A percentile compares a stretch with the other conserved stretches of the same genome.
phyloP scores from a whole-genome alignment of 2,329 filamentous ascomycete genomes.

The Epichloe uncinata region DNA sequence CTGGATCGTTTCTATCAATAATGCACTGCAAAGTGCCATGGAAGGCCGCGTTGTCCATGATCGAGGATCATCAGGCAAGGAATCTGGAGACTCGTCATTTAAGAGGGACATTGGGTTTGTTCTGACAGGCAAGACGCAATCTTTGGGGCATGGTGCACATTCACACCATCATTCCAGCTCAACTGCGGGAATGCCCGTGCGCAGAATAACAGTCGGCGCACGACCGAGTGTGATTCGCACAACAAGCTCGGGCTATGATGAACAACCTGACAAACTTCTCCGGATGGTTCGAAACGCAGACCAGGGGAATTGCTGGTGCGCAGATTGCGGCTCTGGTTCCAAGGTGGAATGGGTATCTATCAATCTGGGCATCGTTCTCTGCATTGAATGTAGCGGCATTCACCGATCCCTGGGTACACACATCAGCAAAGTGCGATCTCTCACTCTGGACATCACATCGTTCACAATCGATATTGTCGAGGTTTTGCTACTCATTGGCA shows the following conservation, averaged over 20 bases:
- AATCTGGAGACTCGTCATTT: slow-evolving; percentile 40
- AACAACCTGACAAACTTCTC: slow-evolving; percentile 73
- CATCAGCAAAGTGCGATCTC: slow-evolving; percentile 90
- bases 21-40: slow-evolving; percentile 88
- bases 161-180: slow-evolving; percentile 32
- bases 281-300: slow-evolving; percentile 81
- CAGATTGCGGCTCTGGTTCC: slow-evolving; percentile 79
- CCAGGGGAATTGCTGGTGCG: slow-evolving; percentile 85
- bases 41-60: slow-evolving; percentile 59
- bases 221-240: slow-evolving; percentile 60
- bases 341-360: slow-evolving; percentile 99
- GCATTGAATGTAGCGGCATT: slow-evolving; percentile 96
- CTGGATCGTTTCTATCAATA: slow-evolving; percentile 95
- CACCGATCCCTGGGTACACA: slow-evolving; percentile 93
- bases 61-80: slow-evolving; percentile 27
- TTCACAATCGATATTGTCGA: slow-evolving; percentile 97
- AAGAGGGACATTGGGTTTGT: slow-evolving; percentile 85
- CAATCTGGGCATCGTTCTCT: slow-evolving; percentile 89
- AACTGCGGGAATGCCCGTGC: slow-evolving; percentile 47
- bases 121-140: slow-evolving; percentile 81
- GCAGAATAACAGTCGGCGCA: slow-evolving; percentile 84
- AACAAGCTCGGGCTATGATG: slow-evolving; percentile 60
- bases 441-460: slow-evolving; percentile 89
- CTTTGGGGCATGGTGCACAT: slow-evolving; percentile 42
- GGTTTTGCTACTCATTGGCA: slow-evolving; percentile 79